Evolutionary conservation across 2,329 filamentous ascomycete genomes (phyloP).

Genomic region (Fusarium duplospermum): DNA sequence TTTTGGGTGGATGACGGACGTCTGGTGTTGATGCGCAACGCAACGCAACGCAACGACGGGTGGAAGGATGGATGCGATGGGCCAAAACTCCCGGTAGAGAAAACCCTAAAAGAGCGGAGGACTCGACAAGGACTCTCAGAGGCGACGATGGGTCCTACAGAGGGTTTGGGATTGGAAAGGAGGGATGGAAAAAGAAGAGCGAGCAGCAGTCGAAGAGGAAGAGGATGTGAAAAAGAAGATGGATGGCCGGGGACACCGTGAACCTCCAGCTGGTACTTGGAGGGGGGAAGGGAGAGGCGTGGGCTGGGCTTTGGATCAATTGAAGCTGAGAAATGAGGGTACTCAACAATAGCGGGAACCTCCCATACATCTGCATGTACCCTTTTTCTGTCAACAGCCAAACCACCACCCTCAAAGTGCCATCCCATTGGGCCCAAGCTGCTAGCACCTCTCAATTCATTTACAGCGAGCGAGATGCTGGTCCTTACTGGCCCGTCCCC

Average conservation of each 20-base stretch:
- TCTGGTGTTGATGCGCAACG: conserved; percentile 13
- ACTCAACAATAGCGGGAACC: conserved; percentile 12
- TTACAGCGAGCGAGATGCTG: conserved; percentile 3
- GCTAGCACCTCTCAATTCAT: neutral
- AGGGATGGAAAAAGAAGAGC: conserved; percentile 11
- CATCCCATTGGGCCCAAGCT: neutral
- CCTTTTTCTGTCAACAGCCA: neutral
- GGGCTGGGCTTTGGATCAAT: conserved; percentile 2
- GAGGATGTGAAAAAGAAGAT: conserved; percentile 25
- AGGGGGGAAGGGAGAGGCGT: conserved; percentile 15
- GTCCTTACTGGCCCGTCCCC: neutral
- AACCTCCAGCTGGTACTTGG: neutral
- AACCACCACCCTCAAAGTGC: neutral
- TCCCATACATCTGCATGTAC: conserved; percentile 10
- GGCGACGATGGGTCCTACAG: too few species aligned
- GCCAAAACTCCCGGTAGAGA: conserved; percentile 19
- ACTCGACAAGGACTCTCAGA: conserved; percentile 4
- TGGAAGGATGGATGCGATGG: conserved; percentile 19
- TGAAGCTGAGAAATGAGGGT: conserved; percentile 24
- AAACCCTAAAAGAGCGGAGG: conserved; percentile 29
- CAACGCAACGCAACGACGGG: neutral
- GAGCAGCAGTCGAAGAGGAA: conserved; percentile 10
- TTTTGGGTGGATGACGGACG: neutral
- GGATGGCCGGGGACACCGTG: conserved; percentile 36
- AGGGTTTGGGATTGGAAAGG: conserved; percentile 4